Evolutionary conservation across 2,329 filamentous ascomycete species (phyloP), one percentile per base, ranked within the genome.

Genomic region (Neocucurbitaria cava): DNA sequence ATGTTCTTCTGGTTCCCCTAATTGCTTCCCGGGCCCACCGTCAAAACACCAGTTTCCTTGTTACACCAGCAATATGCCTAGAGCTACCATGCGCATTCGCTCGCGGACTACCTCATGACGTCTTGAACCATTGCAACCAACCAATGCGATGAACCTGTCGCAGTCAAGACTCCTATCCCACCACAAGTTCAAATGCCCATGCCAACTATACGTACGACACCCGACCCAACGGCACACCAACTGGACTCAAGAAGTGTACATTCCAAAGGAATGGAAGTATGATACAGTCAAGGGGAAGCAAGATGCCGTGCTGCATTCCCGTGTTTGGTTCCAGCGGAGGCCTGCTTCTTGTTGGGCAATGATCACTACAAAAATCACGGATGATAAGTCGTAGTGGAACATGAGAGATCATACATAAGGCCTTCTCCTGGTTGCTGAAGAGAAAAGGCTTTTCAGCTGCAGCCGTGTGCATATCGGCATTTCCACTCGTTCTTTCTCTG

Each of bases 231-330:
- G 36, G 31, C 46, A 49, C 54, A 39, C 41, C 35, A 9, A n/a
- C 40, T 47, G 28, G 21, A 18, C 48, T 38, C 26, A 42, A 45
- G 24, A 8, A 36, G 15, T 47, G 47, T 20, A 28, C 17, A 13
- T 43, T 47, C 38, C 40, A 43, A 26, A 24, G 23, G 23, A 31
- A 31, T 39, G 48, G 43, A 35, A 15, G 39, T 24, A 28, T 28
- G 31, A 50, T 46, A 46, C 54, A 20, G 18, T 41, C 44, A n/a
- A 42, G 47, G 46, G 44, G 40, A 68, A 58, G 63, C 59, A 64
- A 23, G 44, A 58, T 67, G 45, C 62, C 60, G 58, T 53, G 46
- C 58, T 62, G 63, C 61, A 62, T 62, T 44, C 39, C 53, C 55
- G 60, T 66, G 54, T 53, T 47, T 56, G 44, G 26, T 43, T 18